Evolutionary conservation across 257 asterid species (phyloP), one percentile per base, ranked within the genome.

Genomic region (Avicennia marina): DNA sequence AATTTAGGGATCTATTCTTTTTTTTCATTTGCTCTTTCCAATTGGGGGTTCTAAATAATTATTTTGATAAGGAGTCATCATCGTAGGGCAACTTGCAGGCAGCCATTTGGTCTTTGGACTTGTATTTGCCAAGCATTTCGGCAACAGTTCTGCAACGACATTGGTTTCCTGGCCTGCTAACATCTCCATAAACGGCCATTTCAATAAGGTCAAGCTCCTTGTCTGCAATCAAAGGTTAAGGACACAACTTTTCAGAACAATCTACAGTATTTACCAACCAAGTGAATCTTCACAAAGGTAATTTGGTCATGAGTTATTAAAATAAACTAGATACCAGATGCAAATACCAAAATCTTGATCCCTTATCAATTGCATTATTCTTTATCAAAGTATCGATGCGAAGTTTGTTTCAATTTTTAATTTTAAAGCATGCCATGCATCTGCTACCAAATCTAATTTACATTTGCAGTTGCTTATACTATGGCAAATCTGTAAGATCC

Each of bases 151-250:
- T 79, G 74, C 98, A 90, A 19, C 95, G 94, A 18, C 98, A 90
- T 55, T 85, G 86, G 12, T 89, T 83, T 72, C 94, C 95, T 13
- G 97, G 97, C 60, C 97, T 80, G n/a, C 81, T 47, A n/a, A 86
- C 93, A 24, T 89, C 97, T 25, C 97, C 94, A 29, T 89, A 89
- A 19, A 89, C 95, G 9, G 95, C 95, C 97, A 89, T 89, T 77
- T 89, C 97, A 16, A 87, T 74, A 38, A 84, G 38, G 61, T 89
- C 97, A 3, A 90, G 94, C 77, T 87, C 98, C 75, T 69, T 87
- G 63, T 81, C 96, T 90, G 80, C 64, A 71, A 56, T 32, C 26
- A 3, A 40, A n/a, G 36, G 18, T 56, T 6, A 29, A 16, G n/a
- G 24, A 21, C 13, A 15, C 22, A 25, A 24, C n/a, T n/a, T 54